These are phyloP conservation scores for Neoascochyta sp. DNA, from an alignment of 2,329 filamentous ascomycete species.

Conservation along the genomic window DNA sequence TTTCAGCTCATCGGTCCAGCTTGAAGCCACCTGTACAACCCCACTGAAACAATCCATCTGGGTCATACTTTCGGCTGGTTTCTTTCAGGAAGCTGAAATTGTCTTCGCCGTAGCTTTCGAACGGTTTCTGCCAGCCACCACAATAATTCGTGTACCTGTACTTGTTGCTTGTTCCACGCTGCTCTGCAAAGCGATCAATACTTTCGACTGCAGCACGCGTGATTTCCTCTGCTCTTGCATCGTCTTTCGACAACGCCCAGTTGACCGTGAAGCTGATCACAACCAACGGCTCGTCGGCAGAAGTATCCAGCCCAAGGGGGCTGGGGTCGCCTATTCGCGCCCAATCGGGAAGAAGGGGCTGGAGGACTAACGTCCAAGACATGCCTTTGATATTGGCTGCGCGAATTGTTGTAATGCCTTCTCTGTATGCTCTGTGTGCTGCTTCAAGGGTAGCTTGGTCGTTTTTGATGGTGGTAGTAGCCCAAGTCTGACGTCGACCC, in stretches of 20 bases:
- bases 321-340: constrained; percentile 12
- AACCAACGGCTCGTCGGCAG: constrained; percentile 25
- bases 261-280: constrained; percentile 36
- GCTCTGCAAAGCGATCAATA: constrained; percentile 30
- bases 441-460: constrained; percentile 29
- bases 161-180: constrained; percentile 12
- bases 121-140: constrained; percentile 36
- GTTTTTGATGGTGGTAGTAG: constrained; percentile 38
- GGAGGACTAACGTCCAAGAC: constrained; percentile 32
- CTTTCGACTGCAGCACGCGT: constrained; percentile 26
- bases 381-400: constrained; percentile 22
- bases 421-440: constrained; percentile 23
- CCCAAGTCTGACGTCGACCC: constrained; percentile 31
- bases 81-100: constrained; percentile 23
- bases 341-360: constrained; percentile 15
- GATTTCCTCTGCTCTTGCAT: constrained; percentile 24
- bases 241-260: constrained; percentile 26
- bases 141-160: constrained; percentile 38
- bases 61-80: constrained; percentile 37
- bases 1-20: no score
- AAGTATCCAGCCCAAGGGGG: constrained; percentile 10
- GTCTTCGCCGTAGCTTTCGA: constrained; percentile 30
- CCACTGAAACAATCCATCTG: constrained; percentile 35
- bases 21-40: constrained; percentile 37
- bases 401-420: constrained; percentile 19